phyloP scores from a whole-genome alignment of 1,284 basidiomycete genomes.

The Schizophyllum amplum region DNA sequence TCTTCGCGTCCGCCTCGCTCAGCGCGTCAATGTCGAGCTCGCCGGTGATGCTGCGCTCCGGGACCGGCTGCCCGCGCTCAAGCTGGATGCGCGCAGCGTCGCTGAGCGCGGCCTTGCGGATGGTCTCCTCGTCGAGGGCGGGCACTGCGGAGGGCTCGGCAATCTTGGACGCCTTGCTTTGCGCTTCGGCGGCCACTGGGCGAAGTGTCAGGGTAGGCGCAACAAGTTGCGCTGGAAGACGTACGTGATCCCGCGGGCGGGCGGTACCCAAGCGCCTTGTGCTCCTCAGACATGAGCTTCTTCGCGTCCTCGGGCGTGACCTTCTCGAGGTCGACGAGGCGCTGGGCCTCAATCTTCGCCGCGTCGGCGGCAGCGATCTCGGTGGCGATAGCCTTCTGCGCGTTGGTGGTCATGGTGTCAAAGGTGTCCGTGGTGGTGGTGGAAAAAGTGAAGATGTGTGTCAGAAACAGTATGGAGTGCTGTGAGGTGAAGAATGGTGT shows the following conservation, averaged over 20 bases:
- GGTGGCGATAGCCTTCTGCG: too few species aligned
- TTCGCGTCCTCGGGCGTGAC: conserved; percentile 8
- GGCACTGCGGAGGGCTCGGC: too few species aligned
- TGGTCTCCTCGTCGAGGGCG: conserved; percentile 1
- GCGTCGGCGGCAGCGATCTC: too few species aligned
- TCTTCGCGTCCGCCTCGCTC: conserved; percentile 20
- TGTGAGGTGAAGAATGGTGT: too few species aligned
- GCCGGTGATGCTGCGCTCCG: not conserved
- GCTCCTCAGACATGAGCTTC: conserved; percentile 24
- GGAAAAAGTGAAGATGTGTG: too few species aligned
- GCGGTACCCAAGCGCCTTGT: conserved; percentile 26
- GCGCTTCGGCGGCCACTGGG: conserved; percentile 2
- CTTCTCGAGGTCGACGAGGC: not conserved
- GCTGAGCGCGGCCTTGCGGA: conserved; percentile 6
- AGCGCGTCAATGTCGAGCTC: conserved; percentile 11
- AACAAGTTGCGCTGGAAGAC: conserved; percentile 23
- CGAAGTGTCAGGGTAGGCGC: conserved; percentile 14
- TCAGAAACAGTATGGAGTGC: too few species aligned
- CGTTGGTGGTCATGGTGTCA: too few species aligned
- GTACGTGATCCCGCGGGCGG: conserved; percentile 26
- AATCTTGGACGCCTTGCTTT: too few species aligned
- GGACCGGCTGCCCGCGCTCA: conserved; percentile 3
- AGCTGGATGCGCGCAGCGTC: conserved; percentile 9
- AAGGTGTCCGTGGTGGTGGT: too few species aligned
- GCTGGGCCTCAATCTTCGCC: too few species aligned